A percentile compares a stretch with the other conserved stretches of the same genome.
phyloP scores from a whole-genome alignment of 768 basidiomycete genomes.

The Boletus tylopilopsis region DNA sequence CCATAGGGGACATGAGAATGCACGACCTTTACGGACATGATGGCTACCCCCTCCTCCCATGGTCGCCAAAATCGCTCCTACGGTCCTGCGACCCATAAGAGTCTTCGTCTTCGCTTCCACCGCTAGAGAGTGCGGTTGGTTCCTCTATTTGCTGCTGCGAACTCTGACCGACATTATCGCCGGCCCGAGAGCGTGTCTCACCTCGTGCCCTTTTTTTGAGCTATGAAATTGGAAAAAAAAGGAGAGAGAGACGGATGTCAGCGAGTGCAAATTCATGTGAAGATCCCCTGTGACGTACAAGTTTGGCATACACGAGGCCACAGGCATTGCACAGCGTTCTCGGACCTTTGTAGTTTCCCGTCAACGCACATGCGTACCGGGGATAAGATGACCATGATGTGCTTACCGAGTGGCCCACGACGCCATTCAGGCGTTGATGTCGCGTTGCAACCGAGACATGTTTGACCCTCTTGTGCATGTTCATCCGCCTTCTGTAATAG shows the following conservation, averaged over 20 bases:
- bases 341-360: constrained; percentile 49
- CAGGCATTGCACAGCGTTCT: constrained; percentile 84
- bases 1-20: constrained; percentile 18
- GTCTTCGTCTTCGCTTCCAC: constrained; percentile 32
- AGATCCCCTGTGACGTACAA: constrained; percentile 49
- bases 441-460: constrained; percentile 76
- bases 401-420: constrained; percentile 73
- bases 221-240: constrained; percentile 17
- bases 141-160: constrained; percentile 30
- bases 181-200: constrained; percentile 25
- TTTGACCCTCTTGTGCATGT: constrained; percentile 58
- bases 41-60: constrained; percentile 31
- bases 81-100: constrained; percentile 35
- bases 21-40: constrained; percentile 19
- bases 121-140: constrained; percentile 23
- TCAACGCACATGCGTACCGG: constrained; percentile 24
- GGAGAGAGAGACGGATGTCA: constrained; percentile 16
- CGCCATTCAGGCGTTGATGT: constrained; percentile 89
- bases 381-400: constrained; percentile 17
- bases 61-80: constrained; percentile 33
- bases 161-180: constrained; percentile 27
- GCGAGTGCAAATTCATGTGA: constrained; percentile 13
- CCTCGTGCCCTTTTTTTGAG: constrained; percentile 35
- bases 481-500: constrained; percentile 36
- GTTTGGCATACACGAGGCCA: constrained; percentile 82